These are phyloP conservation scores for Saccharomycopsis fibuligera DNA, from an alignment of 805 yeast species.

Conservation along the genomic window DNA sequence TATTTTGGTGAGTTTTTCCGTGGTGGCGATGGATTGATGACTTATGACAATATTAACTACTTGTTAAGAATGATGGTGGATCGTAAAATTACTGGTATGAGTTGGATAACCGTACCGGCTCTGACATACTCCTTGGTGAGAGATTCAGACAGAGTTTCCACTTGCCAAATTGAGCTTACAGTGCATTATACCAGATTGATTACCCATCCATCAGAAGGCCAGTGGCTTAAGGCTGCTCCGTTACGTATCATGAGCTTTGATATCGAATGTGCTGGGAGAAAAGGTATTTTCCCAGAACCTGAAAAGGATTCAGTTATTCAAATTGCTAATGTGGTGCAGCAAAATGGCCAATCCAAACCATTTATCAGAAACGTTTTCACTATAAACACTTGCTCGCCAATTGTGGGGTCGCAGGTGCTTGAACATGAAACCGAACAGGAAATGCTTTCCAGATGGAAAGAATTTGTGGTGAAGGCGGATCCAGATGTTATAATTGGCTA, in stretches of 20 bases:
- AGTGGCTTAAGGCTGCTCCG: conserved; percentile 91
- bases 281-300: conserved; percentile 95
- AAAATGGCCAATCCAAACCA: conserved; percentile 78
- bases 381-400: conserved; percentile 83
- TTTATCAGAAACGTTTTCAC: conserved; percentile 94
- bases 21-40: conserved; percentile 45
- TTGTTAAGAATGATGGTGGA: conserved; percentile 86
- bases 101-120: conserved; percentile 88
- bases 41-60: conserved; percentile 89
- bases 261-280: conserved; percentile 97
- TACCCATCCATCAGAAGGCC: conserved; percentile 86
- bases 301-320: conserved; percentile 91
- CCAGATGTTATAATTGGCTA: conserved; percentile 97
- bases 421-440: conserved; percentile 71
- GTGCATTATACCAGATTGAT: conserved; percentile 63
- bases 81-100: conserved; percentile 90
- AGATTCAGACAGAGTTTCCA: conserved; percentile 42
- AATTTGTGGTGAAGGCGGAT: conserved; percentile 77
- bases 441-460: conserved; percentile 80
- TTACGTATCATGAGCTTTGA: conserved; percentile 89
- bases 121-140: conserved; percentile 52
- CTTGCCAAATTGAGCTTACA: conserved; percentile 79
- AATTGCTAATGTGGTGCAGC: conserved; percentile 89
- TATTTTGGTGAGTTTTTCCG: conserved; percentile 59
- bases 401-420: conserved; percentile 87